A percentile compares a stretch with the other conserved stretches of the same genome.
phyloP scores from a whole-genome alignment of 306 rosid species.

The Biancaea sappan region DNA sequence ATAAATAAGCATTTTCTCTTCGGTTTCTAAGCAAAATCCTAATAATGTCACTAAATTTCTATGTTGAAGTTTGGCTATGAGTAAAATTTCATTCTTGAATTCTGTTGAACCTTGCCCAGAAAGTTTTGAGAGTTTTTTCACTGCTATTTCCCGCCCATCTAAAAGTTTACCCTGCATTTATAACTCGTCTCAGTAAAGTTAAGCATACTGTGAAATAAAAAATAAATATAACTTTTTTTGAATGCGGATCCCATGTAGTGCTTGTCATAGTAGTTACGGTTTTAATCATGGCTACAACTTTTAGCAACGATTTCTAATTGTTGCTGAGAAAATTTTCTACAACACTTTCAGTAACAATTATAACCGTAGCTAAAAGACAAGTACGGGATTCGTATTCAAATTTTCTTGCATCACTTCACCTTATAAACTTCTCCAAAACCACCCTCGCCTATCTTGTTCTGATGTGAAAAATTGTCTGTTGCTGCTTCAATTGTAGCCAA shows the following conservation, averaged over 20 bases:
- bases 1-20: constrained; percentile 30
- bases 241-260: too few species aligned
- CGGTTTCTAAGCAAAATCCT: constrained; percentile 43
- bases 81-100: constrained; percentile 42
- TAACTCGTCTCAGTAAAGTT: background rate
- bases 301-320: too few species aligned
- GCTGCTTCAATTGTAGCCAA: constrained; percentile 45
- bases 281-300: too few species aligned
- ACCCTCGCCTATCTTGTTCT: constrained; percentile 51
- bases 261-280: too few species aligned
- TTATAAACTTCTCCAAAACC: constrained; percentile 49
- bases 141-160: constrained; percentile 39
- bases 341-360: too few species aligned
- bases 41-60: constrained; percentile 43
- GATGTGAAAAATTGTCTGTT: constrained; percentile 46
- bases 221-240: too few species aligned
- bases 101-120: constrained; percentile 38
- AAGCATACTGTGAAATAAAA: too few species aligned
- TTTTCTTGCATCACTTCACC: background rate
- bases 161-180: constrained; percentile 29
- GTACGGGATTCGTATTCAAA: too few species aligned
- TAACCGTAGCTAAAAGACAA: too few species aligned
- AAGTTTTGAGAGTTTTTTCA: constrained; percentile 35
- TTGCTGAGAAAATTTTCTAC: too few species aligned
- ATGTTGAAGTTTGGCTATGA: constrained; percentile 48